Percentiles rank a stretch among this genome's conserved stretches.
Evolutionary conservation across 805 yeast species (phyloP).

Genomic region (Cyberlindnera nakhonratchasimensis): DNA sequence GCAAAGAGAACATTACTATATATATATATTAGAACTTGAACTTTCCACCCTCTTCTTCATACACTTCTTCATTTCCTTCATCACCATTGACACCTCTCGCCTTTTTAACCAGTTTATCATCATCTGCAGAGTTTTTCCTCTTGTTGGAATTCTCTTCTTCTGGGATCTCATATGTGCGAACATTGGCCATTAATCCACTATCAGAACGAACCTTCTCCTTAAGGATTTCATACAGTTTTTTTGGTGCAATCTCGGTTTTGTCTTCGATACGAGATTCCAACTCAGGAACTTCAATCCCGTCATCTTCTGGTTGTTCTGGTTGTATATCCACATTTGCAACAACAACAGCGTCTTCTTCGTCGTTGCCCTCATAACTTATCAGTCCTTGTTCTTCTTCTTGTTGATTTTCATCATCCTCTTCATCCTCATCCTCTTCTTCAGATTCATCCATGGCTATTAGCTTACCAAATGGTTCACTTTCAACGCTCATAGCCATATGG

Average conservation of each 20-base stretch:
- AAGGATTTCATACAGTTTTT: conserved; percentile 24
- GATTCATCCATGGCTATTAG: conserved; percentile 28
- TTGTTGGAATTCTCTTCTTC: conserved; percentile 6
- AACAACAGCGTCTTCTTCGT: conserved; percentile 12
- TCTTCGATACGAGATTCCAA: conserved; percentile 10
- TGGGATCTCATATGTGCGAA: conserved; percentile 28
- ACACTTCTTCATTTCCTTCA: conserved; percentile 25
- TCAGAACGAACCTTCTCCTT: conserved; percentile 18
- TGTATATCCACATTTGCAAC: conserved; percentile 5
- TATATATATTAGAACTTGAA: conserved; percentile 27
- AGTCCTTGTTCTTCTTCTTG: conserved; percentile 20
- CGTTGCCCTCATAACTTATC: conserved; percentile 5
- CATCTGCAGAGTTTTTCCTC: conserved; percentile 10
- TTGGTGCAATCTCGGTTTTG: conserved; percentile 19
- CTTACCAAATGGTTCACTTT: conserved; percentile 30
- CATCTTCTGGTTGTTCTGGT: conserved; percentile 7
- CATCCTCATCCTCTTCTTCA: conserved; percentile 25
- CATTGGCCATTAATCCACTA: conserved; percentile 17
- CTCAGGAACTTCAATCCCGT: conserved; percentile 22
- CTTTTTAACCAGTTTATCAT: neutral
- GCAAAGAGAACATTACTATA: neutral
- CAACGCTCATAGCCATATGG: conserved; percentile 15
- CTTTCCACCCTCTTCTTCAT: conserved; percentile 20
- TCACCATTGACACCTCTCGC: conserved; percentile 12
- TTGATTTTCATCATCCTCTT: conserved; percentile 22